Conservation (phyloP, 371 early-diverging fungal genomes). For the Apophysomyces ossiformis region DNA sequence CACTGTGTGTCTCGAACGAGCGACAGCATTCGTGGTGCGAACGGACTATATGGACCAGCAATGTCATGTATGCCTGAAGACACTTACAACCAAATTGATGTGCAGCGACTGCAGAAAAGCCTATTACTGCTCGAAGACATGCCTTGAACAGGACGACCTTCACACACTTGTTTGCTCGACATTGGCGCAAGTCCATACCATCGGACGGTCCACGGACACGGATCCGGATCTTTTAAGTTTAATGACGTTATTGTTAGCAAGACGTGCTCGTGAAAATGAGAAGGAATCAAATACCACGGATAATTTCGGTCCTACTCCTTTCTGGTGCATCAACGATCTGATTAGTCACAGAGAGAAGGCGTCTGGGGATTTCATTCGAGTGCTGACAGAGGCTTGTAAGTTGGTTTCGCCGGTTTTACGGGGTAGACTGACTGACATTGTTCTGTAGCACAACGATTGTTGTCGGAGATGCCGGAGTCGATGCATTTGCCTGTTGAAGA, state of each 20-base stretch:
- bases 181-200: conserved; percentile 47
- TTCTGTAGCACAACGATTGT: conserved; percentile 36
- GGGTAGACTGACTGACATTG: conserved; percentile 1
- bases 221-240: conserved; percentile 61
- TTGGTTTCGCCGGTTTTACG: conserved; percentile 8
- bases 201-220: conserved; percentile 54
- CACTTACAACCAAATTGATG: conserved; percentile 43
- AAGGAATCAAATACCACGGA: neutral
- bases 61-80: conserved; percentile 64
- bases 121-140: conserved; percentile 66
- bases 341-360: conserved; percentile 61
- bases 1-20: conserved; percentile 57
- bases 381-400: conserved; percentile 56
- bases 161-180: conserved; percentile 60
- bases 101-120: conserved; percentile 60
- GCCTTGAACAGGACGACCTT: conserved; percentile 49
- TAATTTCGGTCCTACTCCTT: conserved; percentile 42
- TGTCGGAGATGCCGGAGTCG: conserved; percentile 52
- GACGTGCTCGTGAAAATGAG: conserved; percentile 36
- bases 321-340: conserved; percentile 60
- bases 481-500: conserved; percentile 52
- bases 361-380: conserved; percentile 53
- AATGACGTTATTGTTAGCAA: conserved; percentile 52
- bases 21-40: conserved; percentile 64
- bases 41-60: conserved; percentile 54